A percentile compares a stretch with the other conserved stretches of the same genome.
Evolutionary conservation across 2,329 filamentous ascomycete species (phyloP).

Genomic region (Scorias spongiosa): DNA sequence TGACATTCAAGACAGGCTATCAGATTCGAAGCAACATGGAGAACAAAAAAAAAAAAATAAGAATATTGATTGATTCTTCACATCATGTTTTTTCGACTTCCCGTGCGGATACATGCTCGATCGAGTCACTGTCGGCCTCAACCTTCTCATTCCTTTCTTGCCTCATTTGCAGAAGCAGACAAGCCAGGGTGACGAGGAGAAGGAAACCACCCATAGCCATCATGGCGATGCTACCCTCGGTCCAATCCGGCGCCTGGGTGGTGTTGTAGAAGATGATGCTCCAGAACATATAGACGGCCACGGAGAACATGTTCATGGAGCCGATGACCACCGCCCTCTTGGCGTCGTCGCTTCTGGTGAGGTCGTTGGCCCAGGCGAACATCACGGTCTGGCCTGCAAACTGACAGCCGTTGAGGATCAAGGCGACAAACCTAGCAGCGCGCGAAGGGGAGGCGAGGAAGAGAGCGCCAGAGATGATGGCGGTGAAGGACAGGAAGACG

Average conservation of each 20-base stretch:
- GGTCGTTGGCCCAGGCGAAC: slow-evolving; percentile 15
- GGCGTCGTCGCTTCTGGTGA: slow-evolving; percentile 11
- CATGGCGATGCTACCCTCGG: slow-evolving; percentile 13
- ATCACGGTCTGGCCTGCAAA: slow-evolving; percentile 13
- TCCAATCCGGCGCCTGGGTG: slow-evolving; percentile 13
- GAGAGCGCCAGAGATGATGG: slow-evolving; percentile 11
- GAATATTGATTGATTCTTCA: too few species aligned
- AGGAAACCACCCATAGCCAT: slow-evolving; percentile 13
- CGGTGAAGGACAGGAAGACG: slow-evolving; percentile 13
- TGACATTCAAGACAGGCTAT: too few species aligned
- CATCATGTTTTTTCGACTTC: too few species aligned
- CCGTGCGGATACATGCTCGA: too few species aligned
- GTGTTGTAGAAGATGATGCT: slow-evolving; percentile 15
- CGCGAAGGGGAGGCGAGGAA: slow-evolving; percentile 10
- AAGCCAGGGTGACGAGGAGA: slow-evolving; percentile 10
- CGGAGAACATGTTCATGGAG: slow-evolving; percentile 15
- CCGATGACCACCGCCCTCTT: slow-evolving; percentile 12
- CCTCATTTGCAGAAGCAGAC: slow-evolving; percentile 8
- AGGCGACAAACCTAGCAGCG: slow-evolving; percentile 12
- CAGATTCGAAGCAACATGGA: too few species aligned
- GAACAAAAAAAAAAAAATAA: too few species aligned
- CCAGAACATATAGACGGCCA: slow-evolving; percentile 15
- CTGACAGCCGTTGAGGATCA: slow-evolving; percentile 13
- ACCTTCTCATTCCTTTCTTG: slow-evolving; percentile 9
- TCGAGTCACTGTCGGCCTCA: not conserved